Evolutionary conservation across 2,329 filamentous ascomycete species (phyloP).

Genomic region (Chaetomiaceae sp.): DNA sequence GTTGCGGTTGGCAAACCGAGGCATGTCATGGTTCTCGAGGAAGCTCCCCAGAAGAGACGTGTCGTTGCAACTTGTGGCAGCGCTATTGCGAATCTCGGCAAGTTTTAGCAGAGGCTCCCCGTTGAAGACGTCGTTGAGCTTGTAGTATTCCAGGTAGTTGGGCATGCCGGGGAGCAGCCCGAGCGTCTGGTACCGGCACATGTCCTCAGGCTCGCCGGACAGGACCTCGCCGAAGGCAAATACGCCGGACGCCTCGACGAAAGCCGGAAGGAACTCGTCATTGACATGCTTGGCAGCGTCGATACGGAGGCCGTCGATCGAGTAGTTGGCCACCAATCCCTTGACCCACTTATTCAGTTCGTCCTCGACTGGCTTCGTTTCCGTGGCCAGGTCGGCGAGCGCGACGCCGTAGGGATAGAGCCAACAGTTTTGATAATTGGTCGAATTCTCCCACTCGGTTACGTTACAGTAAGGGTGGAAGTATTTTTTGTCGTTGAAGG

Average conservation of each 20-base stretch:
- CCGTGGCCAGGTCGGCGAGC: constrained; percentile 60
- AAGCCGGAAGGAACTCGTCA: constrained; percentile 53
- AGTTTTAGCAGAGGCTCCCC: constrained; percentile 38
- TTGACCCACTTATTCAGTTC: constrained; percentile 57
- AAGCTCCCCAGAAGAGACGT: constrained; percentile 47
- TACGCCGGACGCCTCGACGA: constrained; percentile 51
- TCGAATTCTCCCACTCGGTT: constrained; percentile 50
- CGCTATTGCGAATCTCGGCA: constrained; percentile 36
- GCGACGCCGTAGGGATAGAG: constrained; percentile 49
- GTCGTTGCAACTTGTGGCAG: constrained; percentile 39
- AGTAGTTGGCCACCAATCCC: constrained; percentile 54
- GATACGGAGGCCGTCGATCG: constrained; percentile 58
- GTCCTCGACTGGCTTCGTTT: constrained; percentile 42
- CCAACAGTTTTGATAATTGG: constrained; percentile 45
- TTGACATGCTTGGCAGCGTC: constrained; percentile 61
- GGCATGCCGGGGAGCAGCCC: constrained; percentile 47
- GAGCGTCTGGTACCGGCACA: constrained; percentile 51
- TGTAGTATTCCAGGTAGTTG: constrained; percentile 51
- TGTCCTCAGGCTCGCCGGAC: constrained; percentile 48
- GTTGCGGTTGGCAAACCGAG: constrained; percentile 50
- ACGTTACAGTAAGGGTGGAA: constrained; percentile 58
- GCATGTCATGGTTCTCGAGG: constrained; percentile 56
- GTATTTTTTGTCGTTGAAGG: constrained; percentile 49
- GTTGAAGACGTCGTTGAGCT: constrained; percentile 36
- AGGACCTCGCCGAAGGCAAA: constrained; percentile 59